Conservation (phyloP, 1,139 yeast species). For the Diutina pseudorugosa region DNA sequence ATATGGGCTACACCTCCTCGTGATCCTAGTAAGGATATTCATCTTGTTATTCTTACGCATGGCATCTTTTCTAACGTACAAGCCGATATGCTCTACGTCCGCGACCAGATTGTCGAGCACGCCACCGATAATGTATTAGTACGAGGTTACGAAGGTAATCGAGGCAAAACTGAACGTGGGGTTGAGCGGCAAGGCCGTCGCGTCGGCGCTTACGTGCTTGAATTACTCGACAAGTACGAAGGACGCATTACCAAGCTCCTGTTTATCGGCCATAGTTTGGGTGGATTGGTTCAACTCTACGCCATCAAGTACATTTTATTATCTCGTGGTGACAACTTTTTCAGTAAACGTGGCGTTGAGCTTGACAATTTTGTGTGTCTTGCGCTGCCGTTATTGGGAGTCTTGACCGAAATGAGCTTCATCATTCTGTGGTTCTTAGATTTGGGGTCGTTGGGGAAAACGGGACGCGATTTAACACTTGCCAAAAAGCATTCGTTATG, state of each 20-base stretch:
- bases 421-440: conserved; percentile 15
- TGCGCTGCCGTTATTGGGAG: conserved; percentile 17
- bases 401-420: conserved; percentile 15
- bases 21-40: conserved; percentile 10
- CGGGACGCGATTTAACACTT: conserved; percentile 17
- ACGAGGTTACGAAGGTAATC: conserved; percentile 15
- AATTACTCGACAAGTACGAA: conserved; percentile 8
- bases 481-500: conserved; percentile 9
- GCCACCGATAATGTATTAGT: conserved; percentile 12
- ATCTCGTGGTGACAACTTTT: conserved; percentile 11
- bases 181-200: conserved; percentile 13
- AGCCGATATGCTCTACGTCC: conserved; percentile 16
- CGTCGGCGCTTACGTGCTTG: conserved; percentile 10
- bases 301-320: conserved; percentile 14
- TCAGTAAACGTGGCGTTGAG: conserved; percentile 9
- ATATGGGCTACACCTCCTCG: conserved; percentile 12
- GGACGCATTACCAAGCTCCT: conserved; percentile 10
- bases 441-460: conserved; percentile 16
- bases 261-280: conserved; percentile 16
- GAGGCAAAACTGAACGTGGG: conserved; percentile 17
- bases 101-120: conserved; percentile 11
- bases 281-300: conserved; percentile 16
- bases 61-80: conserved; percentile 16
- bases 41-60: conserved; percentile 14
- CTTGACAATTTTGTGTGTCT: conserved; percentile 14